phyloP scores from a whole-genome alignment of 306 rosid genomes.

The Geum urbanum region DNA sequence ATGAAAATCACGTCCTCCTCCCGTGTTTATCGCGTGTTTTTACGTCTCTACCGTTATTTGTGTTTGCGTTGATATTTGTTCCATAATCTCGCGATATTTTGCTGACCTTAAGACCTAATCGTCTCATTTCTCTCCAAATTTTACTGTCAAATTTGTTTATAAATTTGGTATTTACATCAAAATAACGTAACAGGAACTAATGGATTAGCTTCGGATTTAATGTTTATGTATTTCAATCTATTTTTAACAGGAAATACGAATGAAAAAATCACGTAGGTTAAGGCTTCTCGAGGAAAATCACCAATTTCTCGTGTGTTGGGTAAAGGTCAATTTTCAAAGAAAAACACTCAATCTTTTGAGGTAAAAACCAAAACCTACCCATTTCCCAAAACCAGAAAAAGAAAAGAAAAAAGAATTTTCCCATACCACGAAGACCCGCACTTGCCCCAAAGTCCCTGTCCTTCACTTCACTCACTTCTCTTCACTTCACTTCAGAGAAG shows the following conservation, averaged over 20 bases:
- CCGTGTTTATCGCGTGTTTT: slow-evolving; percentile 46
- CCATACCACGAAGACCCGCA: slow-evolving; percentile 30
- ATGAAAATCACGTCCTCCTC: slow-evolving; percentile 3
- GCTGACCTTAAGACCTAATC: background rate
- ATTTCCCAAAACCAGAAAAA: slow-evolving; percentile 33
- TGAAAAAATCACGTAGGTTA: no score
- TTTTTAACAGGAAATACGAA: no score
- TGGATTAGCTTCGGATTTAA: no score
- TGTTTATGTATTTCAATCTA: no score
- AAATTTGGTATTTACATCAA: no score
- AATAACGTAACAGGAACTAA: no score
- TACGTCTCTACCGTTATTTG: slow-evolving; percentile 15
- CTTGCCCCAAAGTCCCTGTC: slow-evolving; percentile 30
- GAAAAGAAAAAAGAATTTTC: slow-evolving; percentile 22
- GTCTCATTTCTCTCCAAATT: background rate
- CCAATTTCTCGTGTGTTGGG: slow-evolving; percentile 5
- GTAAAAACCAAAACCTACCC: slow-evolving; percentile 33
- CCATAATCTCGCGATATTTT: slow-evolving; percentile 1
- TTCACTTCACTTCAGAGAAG: slow-evolving; percentile 15
- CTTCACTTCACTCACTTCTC: no score
- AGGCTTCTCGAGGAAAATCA: background rate
- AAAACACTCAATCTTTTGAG: slow-evolving; percentile 35
- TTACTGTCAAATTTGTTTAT: no score
- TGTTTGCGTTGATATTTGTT: background rate
- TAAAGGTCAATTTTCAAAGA: slow-evolving; percentile 31